A percentile compares a stretch with the other conserved stretches of the same genome.
Conservation (phyloP, 805 yeast species). For the Sugiyamaella lignohabitans region DNA sequence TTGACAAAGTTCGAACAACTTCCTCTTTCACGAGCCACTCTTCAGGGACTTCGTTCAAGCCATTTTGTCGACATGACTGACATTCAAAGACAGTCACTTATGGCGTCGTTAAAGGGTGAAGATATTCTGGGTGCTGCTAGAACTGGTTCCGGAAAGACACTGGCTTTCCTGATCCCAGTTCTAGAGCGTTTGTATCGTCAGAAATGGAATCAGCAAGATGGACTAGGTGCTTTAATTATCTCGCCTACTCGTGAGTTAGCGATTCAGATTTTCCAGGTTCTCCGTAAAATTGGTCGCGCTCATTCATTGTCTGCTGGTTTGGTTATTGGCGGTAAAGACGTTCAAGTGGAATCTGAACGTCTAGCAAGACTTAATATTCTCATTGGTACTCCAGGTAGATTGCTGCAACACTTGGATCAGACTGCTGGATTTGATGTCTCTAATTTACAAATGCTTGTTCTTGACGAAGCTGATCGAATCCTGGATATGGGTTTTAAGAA, state of each 20-base stretch:
- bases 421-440: constrained; percentile 70
- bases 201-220: constrained; percentile 76
- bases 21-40: constrained; percentile 62
- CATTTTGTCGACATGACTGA: constrained; percentile 77
- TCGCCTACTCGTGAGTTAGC: constrained; percentile 92
- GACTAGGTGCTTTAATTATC: constrained; percentile 82
- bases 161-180: constrained; percentile 79
- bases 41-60: constrained; percentile 70
- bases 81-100: constrained; percentile 75
- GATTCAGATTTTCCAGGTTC: constrained; percentile 81
- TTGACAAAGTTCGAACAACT: constrained; percentile 60
- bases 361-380: constrained; percentile 71
- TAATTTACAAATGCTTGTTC: constrained; percentile 68
- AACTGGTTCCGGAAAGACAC: constrained; percentile 87
- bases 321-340: constrained; percentile 91
- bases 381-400: constrained; percentile 88
- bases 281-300: constrained; percentile 70
- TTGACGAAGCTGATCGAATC: constrained; percentile 91
- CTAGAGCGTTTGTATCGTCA: constrained; percentile 54
- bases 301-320: constrained; percentile 80
- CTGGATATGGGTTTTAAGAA: constrained; percentile 89
- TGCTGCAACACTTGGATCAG: constrained; percentile 86
- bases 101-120: constrained; percentile 64
- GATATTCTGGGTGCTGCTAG: constrained; percentile 85
- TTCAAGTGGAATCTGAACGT: constrained; percentile 72